A percentile compares a stretch with the other conserved stretches of the same genome.
phyloP scores from a whole-genome alignment of 306 rosid genomes.

The Rosa lucieae region DNA sequence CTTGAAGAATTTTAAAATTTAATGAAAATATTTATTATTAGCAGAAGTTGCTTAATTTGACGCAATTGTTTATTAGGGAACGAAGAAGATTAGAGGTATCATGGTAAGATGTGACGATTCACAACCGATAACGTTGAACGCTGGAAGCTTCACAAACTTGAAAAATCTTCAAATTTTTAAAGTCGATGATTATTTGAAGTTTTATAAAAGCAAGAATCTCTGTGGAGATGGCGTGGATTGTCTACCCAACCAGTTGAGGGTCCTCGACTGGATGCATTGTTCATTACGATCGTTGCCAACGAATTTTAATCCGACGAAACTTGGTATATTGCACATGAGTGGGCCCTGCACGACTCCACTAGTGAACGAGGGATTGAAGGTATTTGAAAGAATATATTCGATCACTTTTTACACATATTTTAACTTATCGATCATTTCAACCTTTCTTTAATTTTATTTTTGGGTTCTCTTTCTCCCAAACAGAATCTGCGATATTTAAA shows the following conservation, averaged over 20 bases:
- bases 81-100: not conserved
- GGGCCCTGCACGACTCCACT: not conserved
- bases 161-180: not conserved
- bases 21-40: too few species aligned
- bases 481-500: too few species aligned
- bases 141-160: slow-evolving; percentile 13
- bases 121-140: slow-evolving; percentile 8
- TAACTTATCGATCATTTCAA: too few species aligned
- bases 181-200: too few species aligned
- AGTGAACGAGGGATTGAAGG: not conserved
- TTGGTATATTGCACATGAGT: not conserved
- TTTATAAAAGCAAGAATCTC: too few species aligned
- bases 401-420: too few species aligned
- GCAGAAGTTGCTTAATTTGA: too few species aligned
- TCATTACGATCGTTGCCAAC: not conserved
- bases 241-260: too few species aligned
- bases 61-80: not conserved
- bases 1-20: too few species aligned
- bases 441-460: too few species aligned
- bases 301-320: not conserved
- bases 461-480: too few species aligned
- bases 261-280: not conserved
- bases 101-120: not conserved
- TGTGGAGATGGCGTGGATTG: too few species aligned
- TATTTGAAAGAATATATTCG: not conserved